phyloP scores from a whole-genome alignment of 2,329 filamentous ascomycete genomes.

The Blastomyces parvus region DNA sequence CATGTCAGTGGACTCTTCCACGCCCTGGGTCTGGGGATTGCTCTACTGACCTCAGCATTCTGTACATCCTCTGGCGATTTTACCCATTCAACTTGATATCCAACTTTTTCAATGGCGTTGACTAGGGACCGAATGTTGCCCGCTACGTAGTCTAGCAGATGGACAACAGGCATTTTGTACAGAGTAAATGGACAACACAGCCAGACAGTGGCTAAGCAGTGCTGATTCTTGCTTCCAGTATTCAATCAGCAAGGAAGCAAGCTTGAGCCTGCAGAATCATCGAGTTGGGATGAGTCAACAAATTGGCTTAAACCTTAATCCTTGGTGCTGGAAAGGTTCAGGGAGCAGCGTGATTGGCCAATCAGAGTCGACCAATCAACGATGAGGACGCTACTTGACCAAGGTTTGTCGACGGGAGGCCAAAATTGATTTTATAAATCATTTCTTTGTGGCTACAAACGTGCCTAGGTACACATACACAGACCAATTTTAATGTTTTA shows the following conservation, averaged over 20 bases:
- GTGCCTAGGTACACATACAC: too few relatives aligned
- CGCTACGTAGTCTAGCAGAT: slow-evolving; percentile 72
- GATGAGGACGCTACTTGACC: too few relatives aligned
- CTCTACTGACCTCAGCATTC: slow-evolving; percentile 62
- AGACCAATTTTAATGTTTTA: background rate
- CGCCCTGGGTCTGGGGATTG: background rate
- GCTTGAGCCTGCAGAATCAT: background rate
- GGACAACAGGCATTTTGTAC: slow-evolving; percentile 38
- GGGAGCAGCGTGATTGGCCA: background rate
- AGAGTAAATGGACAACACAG: background rate
- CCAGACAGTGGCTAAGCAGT: background rate
- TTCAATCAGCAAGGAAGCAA: background rate
- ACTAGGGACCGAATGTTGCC: slow-evolving; percentile 93
- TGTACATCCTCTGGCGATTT: slow-evolving; percentile 72
- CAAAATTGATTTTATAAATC: too few relatives aligned
- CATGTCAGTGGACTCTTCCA: background rate
- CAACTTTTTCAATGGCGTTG: slow-evolving; percentile 94
- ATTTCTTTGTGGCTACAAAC: too few relatives aligned
- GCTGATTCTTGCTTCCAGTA: background rate
- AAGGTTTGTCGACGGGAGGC: too few relatives aligned
- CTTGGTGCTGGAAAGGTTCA: background rate
- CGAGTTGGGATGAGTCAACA: background rate
- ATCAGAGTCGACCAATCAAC: background rate
- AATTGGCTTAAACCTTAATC: background rate
- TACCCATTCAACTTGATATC: slow-evolving; percentile 89